These are phyloP conservation scores for Carex littledalei DNA, from an alignment of 176 grass and related monocot genomes.

Conservation along the genomic window DNA sequence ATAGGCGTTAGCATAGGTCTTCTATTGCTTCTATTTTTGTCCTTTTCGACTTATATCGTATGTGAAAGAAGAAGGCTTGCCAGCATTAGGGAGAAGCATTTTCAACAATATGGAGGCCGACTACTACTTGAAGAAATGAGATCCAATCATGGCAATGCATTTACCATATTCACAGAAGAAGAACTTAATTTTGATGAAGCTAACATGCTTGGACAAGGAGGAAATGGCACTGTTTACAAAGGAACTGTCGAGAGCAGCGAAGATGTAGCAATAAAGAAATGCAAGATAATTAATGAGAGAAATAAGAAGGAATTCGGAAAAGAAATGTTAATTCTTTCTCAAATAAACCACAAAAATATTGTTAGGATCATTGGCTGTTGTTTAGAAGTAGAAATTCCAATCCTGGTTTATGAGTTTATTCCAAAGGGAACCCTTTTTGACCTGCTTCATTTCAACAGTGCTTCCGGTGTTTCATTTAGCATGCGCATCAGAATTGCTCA, in stretches of 20 bases:
- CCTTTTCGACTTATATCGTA: not conserved
- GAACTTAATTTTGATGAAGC: not conserved
- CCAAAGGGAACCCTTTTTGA: conserved; percentile 5
- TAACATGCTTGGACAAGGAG: not conserved
- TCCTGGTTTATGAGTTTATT: conserved; percentile 11
- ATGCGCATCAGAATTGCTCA: not conserved
- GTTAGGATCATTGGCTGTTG: conserved; percentile 8
- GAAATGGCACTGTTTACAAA: conserved; percentile 15
- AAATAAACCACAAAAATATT: conserved; percentile 18
- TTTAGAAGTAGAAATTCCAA: conserved; percentile 6
- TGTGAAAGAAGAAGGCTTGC: not conserved
- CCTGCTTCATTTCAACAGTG: not conserved
- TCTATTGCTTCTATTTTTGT: not conserved
- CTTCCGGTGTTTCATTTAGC: not conserved
- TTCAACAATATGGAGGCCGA: conserved; percentile 15
- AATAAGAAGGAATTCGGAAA: conserved; percentile 10
- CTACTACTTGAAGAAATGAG: conserved; percentile 12
- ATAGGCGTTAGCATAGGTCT: not conserved
- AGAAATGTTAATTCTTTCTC: conserved; percentile 10
- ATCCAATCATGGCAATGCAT: not conserved
- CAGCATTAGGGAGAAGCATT: not conserved
- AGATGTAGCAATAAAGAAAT: conserved; percentile 3
- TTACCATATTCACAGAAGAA: not conserved
- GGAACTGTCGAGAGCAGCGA: not conserved
- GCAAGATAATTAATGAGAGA: conserved; percentile 11